These are phyloP conservation scores for Leccinum proximum DNA, from an alignment of 1,284 basidiomycete species.

Conservation along the genomic window DNA sequence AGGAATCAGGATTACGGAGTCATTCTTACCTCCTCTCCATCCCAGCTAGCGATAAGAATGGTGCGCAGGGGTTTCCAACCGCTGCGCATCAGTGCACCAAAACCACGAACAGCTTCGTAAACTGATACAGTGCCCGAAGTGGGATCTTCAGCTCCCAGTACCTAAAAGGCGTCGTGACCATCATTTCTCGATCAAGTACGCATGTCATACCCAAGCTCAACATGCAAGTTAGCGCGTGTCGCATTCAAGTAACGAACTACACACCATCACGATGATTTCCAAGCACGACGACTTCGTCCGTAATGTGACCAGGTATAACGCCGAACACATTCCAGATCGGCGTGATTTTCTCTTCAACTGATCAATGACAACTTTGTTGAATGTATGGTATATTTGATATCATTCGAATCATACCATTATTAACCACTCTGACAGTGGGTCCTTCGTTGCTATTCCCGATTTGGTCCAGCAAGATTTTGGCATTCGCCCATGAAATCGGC, in stretches of 20 bases:
- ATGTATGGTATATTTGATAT: background rate
- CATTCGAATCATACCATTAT: slow-evolving; percentile 36
- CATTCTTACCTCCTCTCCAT: slow-evolving; percentile 63
- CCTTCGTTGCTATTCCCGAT: slow-evolving; percentile 34
- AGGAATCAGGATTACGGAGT: background rate
- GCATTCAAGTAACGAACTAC: slow-evolving; percentile 16
- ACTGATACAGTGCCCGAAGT: slow-evolving; percentile 74
- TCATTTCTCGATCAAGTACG: background rate
- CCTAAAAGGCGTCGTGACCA: slow-evolving; percentile 24
- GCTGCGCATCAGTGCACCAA: slow-evolving; percentile 57
- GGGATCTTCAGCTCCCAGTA: slow-evolving; percentile 74
- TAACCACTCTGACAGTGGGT: slow-evolving; percentile 41
- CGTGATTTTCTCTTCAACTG: slow-evolving; percentile 41
- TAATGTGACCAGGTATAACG: slow-evolving; percentile 52
- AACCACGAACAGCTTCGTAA: slow-evolving; percentile 70
- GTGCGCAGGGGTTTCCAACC: slow-evolving; percentile 86
- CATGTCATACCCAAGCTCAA: background rate
- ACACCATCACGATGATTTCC: slow-evolving; percentile 75
- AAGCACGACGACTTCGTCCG: slow-evolving; percentile 69
- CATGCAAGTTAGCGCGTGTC: background rate
- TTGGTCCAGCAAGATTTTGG: slow-evolving; percentile 42
- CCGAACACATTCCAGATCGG: slow-evolving; percentile 73
- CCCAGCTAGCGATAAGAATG: slow-evolving; percentile 78
- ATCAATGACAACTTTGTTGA: background rate
- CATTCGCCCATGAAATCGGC: slow-evolving; percentile 54